Percentiles rank a stretch among this genome's conserved stretches.
These are phyloP conservation scores for Malassezia globosa DNA, from an alignment of 1,284 basidiomycete species.

Conservation along the genomic window DNA sequence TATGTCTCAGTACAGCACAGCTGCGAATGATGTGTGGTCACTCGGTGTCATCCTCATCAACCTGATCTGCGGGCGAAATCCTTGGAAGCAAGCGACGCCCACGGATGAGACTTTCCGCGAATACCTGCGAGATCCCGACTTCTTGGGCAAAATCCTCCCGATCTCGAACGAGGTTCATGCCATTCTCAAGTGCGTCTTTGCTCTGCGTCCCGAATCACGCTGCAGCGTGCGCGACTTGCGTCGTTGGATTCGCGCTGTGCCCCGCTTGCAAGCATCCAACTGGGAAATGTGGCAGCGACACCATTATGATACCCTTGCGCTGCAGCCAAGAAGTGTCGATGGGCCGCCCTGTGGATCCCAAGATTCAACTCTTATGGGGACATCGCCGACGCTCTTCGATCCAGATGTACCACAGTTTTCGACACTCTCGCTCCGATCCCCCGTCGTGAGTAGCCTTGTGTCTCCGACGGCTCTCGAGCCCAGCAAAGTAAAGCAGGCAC, in stretches of 20 bases:
- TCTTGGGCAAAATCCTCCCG: conserved; percentile 42
- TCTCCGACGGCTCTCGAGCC: no score
- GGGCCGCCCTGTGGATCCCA: no score
- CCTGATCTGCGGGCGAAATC: conserved; percentile 73
- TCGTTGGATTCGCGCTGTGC: conserved; percentile 28
- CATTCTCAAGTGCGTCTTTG: conserved; percentile 42
- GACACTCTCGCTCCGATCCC: no score
- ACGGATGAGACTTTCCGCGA: conserved; percentile 60
- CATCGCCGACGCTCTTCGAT: neutral
- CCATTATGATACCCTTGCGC: no score
- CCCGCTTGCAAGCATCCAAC: conserved; percentile 38
- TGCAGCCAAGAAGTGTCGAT: no score
- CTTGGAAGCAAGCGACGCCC: conserved; percentile 67
- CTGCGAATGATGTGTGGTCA: conserved; percentile 74
- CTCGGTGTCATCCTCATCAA: conserved; percentile 86
- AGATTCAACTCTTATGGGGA: no score
- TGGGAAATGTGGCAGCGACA: conserved; percentile 24
- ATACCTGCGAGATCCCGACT: conserved; percentile 39
- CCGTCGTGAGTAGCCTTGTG: no score
- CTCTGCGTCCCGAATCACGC: conserved; percentile 35
- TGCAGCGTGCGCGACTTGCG: conserved; percentile 34
- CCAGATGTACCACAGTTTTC: neutral
- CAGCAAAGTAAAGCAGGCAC: no score
- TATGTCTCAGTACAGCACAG: conserved; percentile 59
- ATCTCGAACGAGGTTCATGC: conserved; percentile 41